A percentile compares a stretch with the other conserved stretches of the same genome.
Evolutionary conservation across 768 basidiomycete genomes (phyloP).

Genomic region (Leccinum truebloodii): DNA sequence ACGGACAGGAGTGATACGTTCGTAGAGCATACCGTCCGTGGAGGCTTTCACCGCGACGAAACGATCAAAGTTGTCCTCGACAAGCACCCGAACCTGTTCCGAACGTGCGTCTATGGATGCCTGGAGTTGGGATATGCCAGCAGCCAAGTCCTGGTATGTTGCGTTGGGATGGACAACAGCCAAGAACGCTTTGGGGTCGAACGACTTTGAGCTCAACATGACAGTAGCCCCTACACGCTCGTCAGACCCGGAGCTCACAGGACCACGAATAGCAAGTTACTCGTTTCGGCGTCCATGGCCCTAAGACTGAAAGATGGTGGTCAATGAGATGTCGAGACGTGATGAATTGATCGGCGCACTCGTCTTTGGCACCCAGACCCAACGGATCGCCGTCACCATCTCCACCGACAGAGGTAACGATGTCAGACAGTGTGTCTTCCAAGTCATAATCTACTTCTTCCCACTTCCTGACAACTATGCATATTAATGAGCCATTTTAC

Average conservation of each 20-base stretch:
- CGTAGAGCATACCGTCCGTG: constrained; percentile 72
- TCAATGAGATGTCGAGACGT: constrained; percentile 3
- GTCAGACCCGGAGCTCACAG: constrained; percentile 10
- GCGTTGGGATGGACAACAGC: constrained; percentile 93
- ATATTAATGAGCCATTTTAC: constrained; percentile 5
- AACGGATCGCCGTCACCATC: constrained; percentile 76
- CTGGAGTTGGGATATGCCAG: constrained; percentile 73
- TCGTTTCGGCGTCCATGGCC: constrained; percentile 76
- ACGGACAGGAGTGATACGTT: not conserved
- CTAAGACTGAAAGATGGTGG: constrained; percentile 44
- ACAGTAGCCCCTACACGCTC: constrained; percentile 66
- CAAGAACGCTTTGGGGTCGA: constrained; percentile 93
- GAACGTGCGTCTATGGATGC: constrained; percentile 87
- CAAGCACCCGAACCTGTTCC: constrained; percentile 90
- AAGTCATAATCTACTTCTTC: constrained; percentile 87
- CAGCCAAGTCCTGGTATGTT: constrained; percentile 86
- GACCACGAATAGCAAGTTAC: constrained; percentile 38
- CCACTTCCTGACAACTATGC: constrained; percentile 62
- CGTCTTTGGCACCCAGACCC: constrained; percentile 66
- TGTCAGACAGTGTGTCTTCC: constrained; percentile 72
- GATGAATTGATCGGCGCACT: constrained; percentile 42
- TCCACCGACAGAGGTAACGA: constrained; percentile 56
- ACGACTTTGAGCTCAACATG: constrained; percentile 87
- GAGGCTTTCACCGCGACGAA: constrained; percentile 97
- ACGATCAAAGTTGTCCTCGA: constrained; percentile 97